phyloP scores from a whole-genome alignment of 805 yeast genomes.

The Ogataea polymorpha region DNA sequence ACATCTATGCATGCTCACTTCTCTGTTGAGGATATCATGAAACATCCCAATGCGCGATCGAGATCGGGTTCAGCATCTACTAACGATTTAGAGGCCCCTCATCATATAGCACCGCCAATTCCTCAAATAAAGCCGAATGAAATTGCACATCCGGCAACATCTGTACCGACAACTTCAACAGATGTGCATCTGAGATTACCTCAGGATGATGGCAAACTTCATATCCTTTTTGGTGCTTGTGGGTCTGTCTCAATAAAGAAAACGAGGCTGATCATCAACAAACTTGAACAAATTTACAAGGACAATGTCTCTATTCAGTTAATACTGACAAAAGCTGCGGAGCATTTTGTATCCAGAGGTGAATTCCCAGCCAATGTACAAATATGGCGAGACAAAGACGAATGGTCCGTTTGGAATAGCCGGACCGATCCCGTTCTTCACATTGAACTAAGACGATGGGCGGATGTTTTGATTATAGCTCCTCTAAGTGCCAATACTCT shows the following conservation, averaged over 20 bases:
- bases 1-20: conserved; percentile 80
- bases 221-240: conserved; percentile 55
- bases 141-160: conserved; percentile 2
- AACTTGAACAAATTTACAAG: conserved; percentile 50
- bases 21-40: conserved; percentile 63
- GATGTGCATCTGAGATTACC: conserved; percentile 39
- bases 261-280: conserved; percentile 49
- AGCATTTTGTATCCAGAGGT: conserved; percentile 48
- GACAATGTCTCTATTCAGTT: conserved; percentile 52
- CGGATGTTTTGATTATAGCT: conserved; percentile 53
- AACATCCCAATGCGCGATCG: conserved; percentile 40
- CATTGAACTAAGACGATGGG: conserved; percentile 60
- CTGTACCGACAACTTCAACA: conserved; percentile 7
- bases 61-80: conserved; percentile 34
- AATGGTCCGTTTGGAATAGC: conserved; percentile 52
- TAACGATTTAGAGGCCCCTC: conserved; percentile 22
- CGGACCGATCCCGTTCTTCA: conserved; percentile 60
- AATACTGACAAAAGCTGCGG: conserved; percentile 52
- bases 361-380: conserved; percentile 44
- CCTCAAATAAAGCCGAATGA: conserved; percentile 9
- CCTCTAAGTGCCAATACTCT: conserved; percentile 58
- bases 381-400: conserved; percentile 57
- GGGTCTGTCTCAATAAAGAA: conserved; percentile 54
- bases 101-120: conserved; percentile 8
- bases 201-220: conserved; percentile 53